Evolutionary conservation across 1,284 basidiomycete genomes (phyloP).

Genomic region (Veloboletus limbatus): DNA sequence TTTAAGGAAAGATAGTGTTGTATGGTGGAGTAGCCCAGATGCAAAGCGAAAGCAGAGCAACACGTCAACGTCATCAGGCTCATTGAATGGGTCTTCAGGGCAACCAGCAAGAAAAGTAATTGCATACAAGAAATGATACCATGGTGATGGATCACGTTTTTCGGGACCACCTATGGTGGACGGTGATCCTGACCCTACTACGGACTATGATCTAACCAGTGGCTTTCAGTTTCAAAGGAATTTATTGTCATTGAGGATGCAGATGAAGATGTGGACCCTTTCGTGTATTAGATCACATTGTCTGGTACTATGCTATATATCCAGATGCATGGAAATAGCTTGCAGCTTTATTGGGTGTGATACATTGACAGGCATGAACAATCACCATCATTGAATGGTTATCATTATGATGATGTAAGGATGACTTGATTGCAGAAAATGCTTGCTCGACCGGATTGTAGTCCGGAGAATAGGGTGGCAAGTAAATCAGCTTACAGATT

Average conservation of each 20-base stretch:
- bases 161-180: neutral
- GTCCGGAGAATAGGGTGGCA: slow-evolving; percentile 30
- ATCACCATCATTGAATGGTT: neutral
- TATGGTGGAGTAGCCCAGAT: too few relatives aligned
- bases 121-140: slow-evolving; percentile 8
- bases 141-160: neutral
- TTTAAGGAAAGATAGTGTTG: too few relatives aligned
- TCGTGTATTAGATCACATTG: too few relatives aligned
- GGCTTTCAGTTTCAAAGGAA: neutral
- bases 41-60: too few relatives aligned
- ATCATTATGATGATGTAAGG: neutral
- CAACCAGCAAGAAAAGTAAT: slow-evolving; percentile 1
- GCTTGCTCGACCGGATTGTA: slow-evolving; percentile 26
- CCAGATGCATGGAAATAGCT: slow-evolving; percentile 5
- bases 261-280: too few relatives aligned
- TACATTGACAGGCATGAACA: slow-evolving; percentile 4
- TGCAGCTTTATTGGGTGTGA: slow-evolving; percentile 6
- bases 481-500: slow-evolving; percentile 22
- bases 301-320: too few relatives aligned
- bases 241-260: slow-evolving; percentile 1
- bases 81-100: too few relatives aligned
- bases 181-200: neutral
- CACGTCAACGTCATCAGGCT: too few relatives aligned
- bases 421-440: slow-evolving; percentile 23
- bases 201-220: slow-evolving; percentile 1